phyloP scores from a whole-genome alignment of 2,329 filamentous ascomycete species.

The Aspergillus quadricinctus region DNA sequence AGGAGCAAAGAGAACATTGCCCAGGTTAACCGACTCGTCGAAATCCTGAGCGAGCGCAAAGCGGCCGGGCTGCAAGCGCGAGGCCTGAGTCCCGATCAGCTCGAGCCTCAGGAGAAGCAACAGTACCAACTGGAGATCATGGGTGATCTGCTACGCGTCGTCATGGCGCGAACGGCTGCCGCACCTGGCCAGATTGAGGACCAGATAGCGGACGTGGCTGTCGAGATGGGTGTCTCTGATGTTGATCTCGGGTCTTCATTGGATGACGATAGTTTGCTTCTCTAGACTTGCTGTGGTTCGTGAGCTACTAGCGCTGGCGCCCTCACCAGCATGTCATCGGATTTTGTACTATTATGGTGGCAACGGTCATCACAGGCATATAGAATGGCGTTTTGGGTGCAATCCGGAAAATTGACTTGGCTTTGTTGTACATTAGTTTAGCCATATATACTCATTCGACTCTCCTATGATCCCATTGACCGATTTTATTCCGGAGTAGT shows the following conservation, averaged over 20 bases:
- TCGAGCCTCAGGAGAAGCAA: slow-evolving; percentile 34
- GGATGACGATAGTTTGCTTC: slow-evolving; percentile 23
- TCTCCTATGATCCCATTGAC: background rate
- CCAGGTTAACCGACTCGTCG: slow-evolving; percentile 43
- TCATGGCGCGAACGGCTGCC: slow-evolving; percentile 32
- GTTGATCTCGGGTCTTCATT: slow-evolving; percentile 30
- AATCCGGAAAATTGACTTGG: background rate
- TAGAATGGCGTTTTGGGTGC: background rate
- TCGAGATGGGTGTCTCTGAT: slow-evolving; percentile 33
- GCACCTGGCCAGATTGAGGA: slow-evolving; percentile 28
- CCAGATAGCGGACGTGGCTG: slow-evolving; percentile 30
- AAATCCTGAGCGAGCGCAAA: slow-evolving; percentile 39
- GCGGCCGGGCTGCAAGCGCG: slow-evolving; percentile 27
- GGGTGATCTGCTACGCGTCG: slow-evolving; percentile 36
- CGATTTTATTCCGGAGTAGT: background rate
- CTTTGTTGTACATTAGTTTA: background rate
- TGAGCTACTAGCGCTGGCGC: no score
- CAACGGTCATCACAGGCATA: background rate
- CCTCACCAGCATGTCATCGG: background rate
- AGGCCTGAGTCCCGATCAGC: slow-evolving; percentile 30
- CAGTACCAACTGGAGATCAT: slow-evolving; percentile 42
- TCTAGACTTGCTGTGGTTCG: slow-evolving; percentile 6
- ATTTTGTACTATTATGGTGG: background rate
- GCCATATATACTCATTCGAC: background rate
- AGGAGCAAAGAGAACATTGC: slow-evolving; percentile 43